Base-by-base conservation (phyloP, 805 yeast species). In the Komagataella kurtzmanii region DNA sequence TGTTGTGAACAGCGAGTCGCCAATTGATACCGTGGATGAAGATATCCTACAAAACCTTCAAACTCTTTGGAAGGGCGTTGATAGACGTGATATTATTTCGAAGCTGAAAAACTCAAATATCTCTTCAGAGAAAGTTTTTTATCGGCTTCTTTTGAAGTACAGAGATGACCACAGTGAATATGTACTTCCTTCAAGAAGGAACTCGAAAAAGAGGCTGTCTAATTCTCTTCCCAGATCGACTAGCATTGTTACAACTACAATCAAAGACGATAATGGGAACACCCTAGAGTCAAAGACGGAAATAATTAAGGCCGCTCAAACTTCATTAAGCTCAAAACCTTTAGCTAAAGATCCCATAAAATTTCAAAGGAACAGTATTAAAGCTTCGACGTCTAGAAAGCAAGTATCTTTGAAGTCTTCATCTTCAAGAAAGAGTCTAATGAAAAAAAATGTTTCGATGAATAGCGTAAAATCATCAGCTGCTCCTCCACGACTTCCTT, bases 51-150 rank as follows among this genome's bases (percentile, higher is more conserved):
- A 75, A 47, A 79, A 79, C 57, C 69, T 79, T 56, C 71, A 78
- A 49, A 77, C 77, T 48, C 69, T 79, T 53, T 79, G 83, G 83
- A 76, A 77, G 58, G 80, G 77, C 49, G 65, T 77, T 52, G 60
- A 76, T 58, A 57, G 68, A 65, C 61, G 55, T 30, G 59, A 61
- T 45, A 65, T 68, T 4, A 56, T 62, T 17, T 54, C 53, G 30
- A 66, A 61, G 45, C 54, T 68, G 23, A 57, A 59, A 49, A 53
- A 53, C n/a, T 47, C 52, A 10, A 60, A 57, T 2, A 55, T 49
- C 18, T 66, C 60, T 50, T 55, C 69, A 7, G 71, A 68, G 52
- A 68, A 68, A 54, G 65, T 67, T 58, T 68, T 68, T 52, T 68
- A 68, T 50, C 59, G 64, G 44, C 55, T 68, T 44, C 57, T 68